A percentile compares a stretch with the other conserved stretches of the same genome.
Conservation (phyloP, 1,139 yeast species). For the Magnusiomyces sp. region DNA sequence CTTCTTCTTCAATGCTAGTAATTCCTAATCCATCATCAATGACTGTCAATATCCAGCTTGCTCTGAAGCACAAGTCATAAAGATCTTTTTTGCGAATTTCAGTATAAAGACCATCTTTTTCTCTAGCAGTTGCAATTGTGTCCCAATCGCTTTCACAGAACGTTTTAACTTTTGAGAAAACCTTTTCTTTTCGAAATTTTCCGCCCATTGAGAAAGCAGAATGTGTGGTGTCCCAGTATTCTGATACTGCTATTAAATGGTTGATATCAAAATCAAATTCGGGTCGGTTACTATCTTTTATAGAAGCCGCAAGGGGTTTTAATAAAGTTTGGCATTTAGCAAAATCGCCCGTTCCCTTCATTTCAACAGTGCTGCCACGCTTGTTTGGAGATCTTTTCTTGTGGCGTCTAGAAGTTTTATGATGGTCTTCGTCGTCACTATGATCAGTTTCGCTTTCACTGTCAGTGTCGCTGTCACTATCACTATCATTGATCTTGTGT, state of each 20-base stretch:
- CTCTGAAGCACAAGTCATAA: conserved; percentile 51
- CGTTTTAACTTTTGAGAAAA: conserved; percentile 35
- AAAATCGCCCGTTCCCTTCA: conserved; percentile 55
- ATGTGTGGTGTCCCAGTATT: conserved; percentile 70
- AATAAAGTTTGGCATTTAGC: conserved; percentile 45
- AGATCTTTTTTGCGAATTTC: conserved; percentile 38
- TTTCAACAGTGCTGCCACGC: conserved; percentile 13
- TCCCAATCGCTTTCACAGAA: conserved; percentile 41
- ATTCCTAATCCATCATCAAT: conserved; percentile 68
- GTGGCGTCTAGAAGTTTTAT: background rate
- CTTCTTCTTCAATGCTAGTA: conserved; percentile 39
- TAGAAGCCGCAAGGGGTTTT: conserved; percentile 40
- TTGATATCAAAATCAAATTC: conserved; percentile 59
- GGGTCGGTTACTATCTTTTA: conserved; percentile 42
- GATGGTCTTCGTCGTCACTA: conserved; percentile 5
- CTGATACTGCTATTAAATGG: conserved; percentile 72
- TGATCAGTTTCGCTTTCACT: background rate
- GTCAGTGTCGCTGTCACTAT: conserved; percentile 30
- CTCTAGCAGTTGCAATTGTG: conserved; percentile 17
- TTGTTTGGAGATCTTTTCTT: background rate
- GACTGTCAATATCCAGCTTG: conserved; percentile 65
- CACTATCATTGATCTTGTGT: conserved; percentile 4
- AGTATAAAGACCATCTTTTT: conserved; percentile 22
- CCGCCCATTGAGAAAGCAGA: conserved; percentile 38
- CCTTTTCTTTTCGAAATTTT: conserved; percentile 20